Evolutionary conservation across 2,329 filamentous ascomycete species (phyloP), one percentile per base, ranked within the genome.

Genomic region (Pseudogymnoascus sp.): DNA sequence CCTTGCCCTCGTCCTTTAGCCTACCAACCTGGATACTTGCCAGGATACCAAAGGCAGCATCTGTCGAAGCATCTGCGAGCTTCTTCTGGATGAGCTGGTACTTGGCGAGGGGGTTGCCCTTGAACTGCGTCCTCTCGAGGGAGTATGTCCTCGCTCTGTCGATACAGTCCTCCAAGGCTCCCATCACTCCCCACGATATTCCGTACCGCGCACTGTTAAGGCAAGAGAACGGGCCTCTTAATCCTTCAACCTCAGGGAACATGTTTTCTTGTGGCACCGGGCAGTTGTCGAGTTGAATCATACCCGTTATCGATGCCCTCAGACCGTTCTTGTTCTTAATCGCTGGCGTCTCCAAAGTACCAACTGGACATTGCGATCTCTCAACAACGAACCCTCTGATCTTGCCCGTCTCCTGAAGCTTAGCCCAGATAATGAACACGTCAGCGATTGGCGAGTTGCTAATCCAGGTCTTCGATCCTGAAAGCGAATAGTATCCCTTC

Each of bases 81-180:
- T 99, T 99, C 85, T 97, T 97, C 81, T 99, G 95, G 61, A 99
- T 84, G 12, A 99, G 86, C 79, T 99, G 95, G 74, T 99, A 99
- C 75, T 90, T 96, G 42, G 93, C 95, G 62, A 99, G 82, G 0
- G 93, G 93, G 76, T 97, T 97, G 60, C 87, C 87, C 79, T 96
- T 96, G 84, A 99, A 99, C 76, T 99, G 95, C 78, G 89, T 93
- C 67, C 95, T 84, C 76, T 97, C 93, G 60, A 99, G 78, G n/a
- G 93, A 86, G 74, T 99, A 99, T 11, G 87, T 86, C 66, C 93
- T 83, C 3, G 95, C 86, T 60, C 93, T 85, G 16, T 82, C 80
- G 67, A 99, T 86, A 74, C 90, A 95, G 76, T 99, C 95, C 77
- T 99, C 95, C 34, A 99, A 79, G 1, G 95, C 93, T 66, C 95